phyloP scores from a whole-genome alignment of 1,284 basidiomycete genomes.

The Malassezia obtusa region DNA sequence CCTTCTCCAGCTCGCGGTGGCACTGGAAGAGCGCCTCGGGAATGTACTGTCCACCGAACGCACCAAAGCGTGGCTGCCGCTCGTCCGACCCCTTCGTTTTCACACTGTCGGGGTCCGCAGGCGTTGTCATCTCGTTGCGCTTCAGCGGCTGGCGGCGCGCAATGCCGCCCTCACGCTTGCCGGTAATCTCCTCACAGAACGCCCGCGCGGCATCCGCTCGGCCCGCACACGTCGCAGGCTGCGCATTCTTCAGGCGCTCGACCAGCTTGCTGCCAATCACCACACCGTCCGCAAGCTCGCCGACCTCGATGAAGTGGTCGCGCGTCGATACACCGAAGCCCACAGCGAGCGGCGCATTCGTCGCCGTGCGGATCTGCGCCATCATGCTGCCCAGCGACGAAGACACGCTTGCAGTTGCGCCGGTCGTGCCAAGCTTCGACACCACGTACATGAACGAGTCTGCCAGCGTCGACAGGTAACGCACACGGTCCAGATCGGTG shows the following conservation, averaged over 20 bases:
- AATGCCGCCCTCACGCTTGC: slow-evolving; percentile 34
- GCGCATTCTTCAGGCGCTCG: slow-evolving; percentile 60
- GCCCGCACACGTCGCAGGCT: slow-evolving; percentile 44
- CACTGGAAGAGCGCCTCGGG: slow-evolving; percentile 88
- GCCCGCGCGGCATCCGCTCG: slow-evolving; percentile 52
- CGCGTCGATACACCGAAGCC: slow-evolving; percentile 94
- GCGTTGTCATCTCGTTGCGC: not conserved
- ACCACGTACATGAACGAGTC: slow-evolving; percentile 92
- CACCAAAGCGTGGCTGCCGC: slow-evolving; percentile 62
- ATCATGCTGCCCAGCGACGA: slow-evolving; percentile 45
- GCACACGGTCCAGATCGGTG: slow-evolving; percentile 73
- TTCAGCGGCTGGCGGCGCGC: slow-evolving; percentile 15
- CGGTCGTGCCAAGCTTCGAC: slow-evolving; percentile 88
- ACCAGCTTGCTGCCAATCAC: slow-evolving; percentile 85
- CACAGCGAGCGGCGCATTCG: slow-evolving; percentile 76
- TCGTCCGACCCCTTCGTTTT: not conserved
- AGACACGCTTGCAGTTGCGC: slow-evolving; percentile 65
- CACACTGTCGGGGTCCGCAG: not conserved
- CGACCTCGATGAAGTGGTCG: slow-evolving; percentile 79
- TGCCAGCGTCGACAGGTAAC: slow-evolving; percentile 81
- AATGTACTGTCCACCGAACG: slow-evolving; percentile 94
- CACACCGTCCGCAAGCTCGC: slow-evolving; percentile 71
- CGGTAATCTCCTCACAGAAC: slow-evolving; percentile 58
- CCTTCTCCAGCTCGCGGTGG: slow-evolving; percentile 78
- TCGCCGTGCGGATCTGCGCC: slow-evolving; percentile 48